Percentiles rank a stretch among this genome's conserved stretches.
Conservation (phyloP, 768 basidiomycete species). For the Mycena polygramma region DNA sequence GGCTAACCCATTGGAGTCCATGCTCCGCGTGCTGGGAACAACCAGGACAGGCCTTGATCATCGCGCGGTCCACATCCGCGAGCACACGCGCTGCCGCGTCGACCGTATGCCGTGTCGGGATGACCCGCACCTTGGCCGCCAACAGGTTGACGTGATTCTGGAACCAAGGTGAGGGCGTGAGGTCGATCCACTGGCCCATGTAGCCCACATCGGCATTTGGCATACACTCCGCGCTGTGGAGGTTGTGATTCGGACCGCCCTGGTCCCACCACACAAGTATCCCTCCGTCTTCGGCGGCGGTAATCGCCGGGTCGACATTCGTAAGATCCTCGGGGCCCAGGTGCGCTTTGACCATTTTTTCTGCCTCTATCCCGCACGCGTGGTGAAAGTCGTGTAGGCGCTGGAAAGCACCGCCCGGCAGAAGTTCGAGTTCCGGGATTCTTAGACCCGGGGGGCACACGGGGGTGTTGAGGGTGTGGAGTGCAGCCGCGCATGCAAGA, state of each 20-base stretch:
- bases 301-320: neutral
- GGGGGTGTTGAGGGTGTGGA: neutral
- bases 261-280: neutral
- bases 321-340: neutral
- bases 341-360: neutral
- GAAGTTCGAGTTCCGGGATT: slow-evolving; percentile 4
- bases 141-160: neutral
- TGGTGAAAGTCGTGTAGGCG: neutral
- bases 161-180: neutral
- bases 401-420: neutral
- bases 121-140: neutral
- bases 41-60: neutral
- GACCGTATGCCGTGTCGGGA: neutral
- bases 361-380: neutral
- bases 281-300: neutral
- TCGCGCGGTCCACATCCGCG: neutral
- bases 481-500: neutral
- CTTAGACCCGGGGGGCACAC: neutral
- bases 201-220: neutral
- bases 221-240: neutral
- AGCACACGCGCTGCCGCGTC: neutral
- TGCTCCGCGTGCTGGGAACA: neutral
- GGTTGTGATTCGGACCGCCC: neutral
- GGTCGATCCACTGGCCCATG: neutral
- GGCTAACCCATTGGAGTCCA: neutral